phyloP scores from a whole-genome alignment of 108 stramenopile genomes.

The Bacterosira constricta region DNA sequence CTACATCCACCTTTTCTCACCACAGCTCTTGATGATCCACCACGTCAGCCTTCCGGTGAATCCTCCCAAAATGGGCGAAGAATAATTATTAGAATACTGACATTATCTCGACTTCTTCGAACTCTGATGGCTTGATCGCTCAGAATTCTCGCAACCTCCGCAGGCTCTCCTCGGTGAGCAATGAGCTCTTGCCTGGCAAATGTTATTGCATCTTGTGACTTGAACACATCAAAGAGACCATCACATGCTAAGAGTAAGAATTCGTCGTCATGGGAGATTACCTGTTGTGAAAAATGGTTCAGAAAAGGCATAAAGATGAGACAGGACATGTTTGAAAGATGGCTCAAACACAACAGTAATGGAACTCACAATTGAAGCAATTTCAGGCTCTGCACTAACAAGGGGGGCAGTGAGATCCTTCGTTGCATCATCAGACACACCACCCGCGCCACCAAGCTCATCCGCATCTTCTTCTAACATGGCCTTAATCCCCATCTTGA shows the following conservation, averaged over 20 bases:
- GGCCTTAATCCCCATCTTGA: constrained; percentile 96
- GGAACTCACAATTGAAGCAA: constrained; percentile 87
- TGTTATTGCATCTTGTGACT: constrained; percentile 93
- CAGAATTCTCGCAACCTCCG: constrained; percentile 87
- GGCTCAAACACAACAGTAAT: not conserved
- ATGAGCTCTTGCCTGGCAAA: constrained; percentile 86
- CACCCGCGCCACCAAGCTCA: constrained; percentile 65
- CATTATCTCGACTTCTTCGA: constrained; percentile 91
- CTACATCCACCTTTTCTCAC: not conserved
- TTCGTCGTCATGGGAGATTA: constrained; percentile 90
- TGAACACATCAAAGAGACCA: constrained; percentile 97
- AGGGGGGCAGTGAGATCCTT: constrained; percentile 88
- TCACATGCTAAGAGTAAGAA: constrained; percentile 97
- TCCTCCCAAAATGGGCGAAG: constrained; percentile 91
- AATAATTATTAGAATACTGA: constrained; percentile 92
- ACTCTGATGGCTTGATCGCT: constrained; percentile 93
- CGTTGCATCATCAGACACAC: constrained; percentile 74
- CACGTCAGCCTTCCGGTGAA: not conserved
- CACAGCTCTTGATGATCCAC: too few species aligned
- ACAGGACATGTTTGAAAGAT: not conserved
- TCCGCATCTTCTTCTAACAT: constrained; percentile 90
- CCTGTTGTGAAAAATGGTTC: constrained; percentile 42
- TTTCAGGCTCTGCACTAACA: constrained; percentile 91
- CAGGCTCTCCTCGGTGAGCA: constrained; percentile 90
- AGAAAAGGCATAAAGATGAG: not conserved